phyloP scores from a whole-genome alignment of 441 rosid genomes.

The Erysimum pusillum region DNA sequence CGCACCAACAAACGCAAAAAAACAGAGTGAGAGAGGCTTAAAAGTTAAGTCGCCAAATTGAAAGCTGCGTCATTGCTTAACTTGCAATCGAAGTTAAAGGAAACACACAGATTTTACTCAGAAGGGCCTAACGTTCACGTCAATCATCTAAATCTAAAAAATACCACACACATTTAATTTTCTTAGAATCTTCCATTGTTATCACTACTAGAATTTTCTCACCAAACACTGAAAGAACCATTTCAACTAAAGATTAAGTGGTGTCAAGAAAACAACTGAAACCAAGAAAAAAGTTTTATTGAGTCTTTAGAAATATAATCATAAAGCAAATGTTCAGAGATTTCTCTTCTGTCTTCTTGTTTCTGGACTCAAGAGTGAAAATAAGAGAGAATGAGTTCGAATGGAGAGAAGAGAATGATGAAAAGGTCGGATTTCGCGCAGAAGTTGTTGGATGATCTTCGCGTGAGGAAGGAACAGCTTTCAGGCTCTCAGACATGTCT shows the following conservation, averaged over 20 bases:
- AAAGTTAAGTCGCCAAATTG: conserved; percentile 54
- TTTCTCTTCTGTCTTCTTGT: conserved; percentile 25
- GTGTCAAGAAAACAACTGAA: conserved; percentile 36
- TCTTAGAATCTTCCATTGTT: conserved; percentile 32
- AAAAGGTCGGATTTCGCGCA: conserved; percentile 91
- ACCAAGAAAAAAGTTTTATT: conserved; percentile 23
- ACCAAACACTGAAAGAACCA: conserved; percentile 85
- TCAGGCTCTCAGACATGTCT: conserved; percentile 58
- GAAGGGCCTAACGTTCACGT: conserved; percentile 70
- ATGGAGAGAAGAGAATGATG: conserved; percentile 60
- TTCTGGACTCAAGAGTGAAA: conserved; percentile 23
- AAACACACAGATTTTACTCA: conserved; percentile 36
- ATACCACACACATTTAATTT: conserved; percentile 39
- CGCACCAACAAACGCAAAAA: neutral
- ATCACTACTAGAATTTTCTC: conserved; percentile 52
- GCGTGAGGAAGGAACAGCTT: conserved; percentile 78
- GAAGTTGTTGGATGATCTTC: conserved; percentile 92
- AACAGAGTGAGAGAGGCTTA: conserved; percentile 52
- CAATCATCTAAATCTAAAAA: conserved; percentile 51
- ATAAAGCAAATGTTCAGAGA: conserved; percentile 20
- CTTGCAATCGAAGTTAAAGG: conserved; percentile 77
- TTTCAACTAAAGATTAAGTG: conserved; percentile 59
- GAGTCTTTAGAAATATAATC: conserved; percentile 35
- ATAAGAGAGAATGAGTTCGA: conserved; percentile 39
- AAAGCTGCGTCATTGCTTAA: conserved; percentile 68